Conservation (phyloP, 495 filamentous ascomycete genomes). For the Neurospora sp. region DNA sequence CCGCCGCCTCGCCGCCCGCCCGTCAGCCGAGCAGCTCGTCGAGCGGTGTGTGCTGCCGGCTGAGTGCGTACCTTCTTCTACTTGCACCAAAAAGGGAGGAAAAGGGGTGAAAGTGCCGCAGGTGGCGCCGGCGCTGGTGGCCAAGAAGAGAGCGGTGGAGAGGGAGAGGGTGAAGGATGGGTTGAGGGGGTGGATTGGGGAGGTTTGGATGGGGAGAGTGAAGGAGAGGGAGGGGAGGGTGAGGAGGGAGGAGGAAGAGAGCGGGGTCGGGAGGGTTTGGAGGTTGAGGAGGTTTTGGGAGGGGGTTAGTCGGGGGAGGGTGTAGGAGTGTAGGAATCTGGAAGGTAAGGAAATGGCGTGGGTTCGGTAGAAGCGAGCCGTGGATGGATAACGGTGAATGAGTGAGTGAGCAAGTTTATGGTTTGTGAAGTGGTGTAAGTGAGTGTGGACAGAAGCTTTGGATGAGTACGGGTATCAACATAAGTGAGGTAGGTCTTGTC, state of each 20-base stretch:
- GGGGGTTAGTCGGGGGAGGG: conserved; percentile 17
- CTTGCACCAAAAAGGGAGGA: background rate
- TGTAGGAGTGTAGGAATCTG: background rate
- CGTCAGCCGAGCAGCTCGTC: conserved; percentile 32
- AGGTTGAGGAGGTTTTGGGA: conserved; percentile 44
- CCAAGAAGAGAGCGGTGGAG: conserved; percentile 39
- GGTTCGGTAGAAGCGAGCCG: too few relatives aligned
- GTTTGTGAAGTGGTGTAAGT: background rate
- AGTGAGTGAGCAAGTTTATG: background rate
- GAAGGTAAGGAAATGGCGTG: too few relatives aligned
- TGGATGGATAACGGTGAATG: background rate
- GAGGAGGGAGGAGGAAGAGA: conserved; percentile 29
- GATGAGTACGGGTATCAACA: background rate
- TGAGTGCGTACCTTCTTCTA: conserved; percentile 31
- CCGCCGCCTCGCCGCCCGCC: conserved; percentile 33
- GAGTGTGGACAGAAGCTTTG: background rate
- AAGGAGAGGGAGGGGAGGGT: conserved; percentile 27
- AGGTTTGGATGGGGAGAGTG: conserved; percentile 35
- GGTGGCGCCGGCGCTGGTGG: conserved; percentile 23
- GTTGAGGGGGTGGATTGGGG: conserved; percentile 40
- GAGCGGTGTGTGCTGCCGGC: conserved; percentile 34
- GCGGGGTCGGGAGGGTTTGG: conserved; percentile 39
- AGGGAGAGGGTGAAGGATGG: conserved; percentile 45
- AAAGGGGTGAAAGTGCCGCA: background rate
- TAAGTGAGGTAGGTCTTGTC: background rate